These are phyloP conservation scores for Anaeramoeba ignava DNA, from an alignment of 78 protist genomes.

Conservation along the genomic window DNA sequence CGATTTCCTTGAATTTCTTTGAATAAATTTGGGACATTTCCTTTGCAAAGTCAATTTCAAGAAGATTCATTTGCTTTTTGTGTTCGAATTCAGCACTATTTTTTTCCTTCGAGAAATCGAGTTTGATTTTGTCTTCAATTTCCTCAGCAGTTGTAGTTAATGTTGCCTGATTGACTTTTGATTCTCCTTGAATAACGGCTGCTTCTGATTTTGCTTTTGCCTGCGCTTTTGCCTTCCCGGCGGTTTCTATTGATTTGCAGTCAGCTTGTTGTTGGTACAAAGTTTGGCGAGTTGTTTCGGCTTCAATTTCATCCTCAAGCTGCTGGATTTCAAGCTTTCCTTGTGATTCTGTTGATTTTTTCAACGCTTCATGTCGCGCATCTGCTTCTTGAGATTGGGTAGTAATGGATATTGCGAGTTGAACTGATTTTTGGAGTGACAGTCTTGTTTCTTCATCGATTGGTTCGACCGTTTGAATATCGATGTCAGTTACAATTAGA, in stretches of 20 bases:
- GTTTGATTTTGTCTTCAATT: constrained; percentile 34
- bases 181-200: constrained; percentile 42
- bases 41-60: constrained; percentile 33
- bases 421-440: constrained; percentile 67
- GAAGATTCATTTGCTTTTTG: constrained; percentile 17
- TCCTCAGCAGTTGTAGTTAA: constrained; percentile 29
- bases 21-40: constrained; percentile 41
- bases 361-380: constrained; percentile 67
- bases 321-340: constrained; percentile 59
- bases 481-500: constrained; percentile 68
- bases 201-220: constrained; percentile 77
- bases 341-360: constrained; percentile 49
- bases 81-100: constrained; percentile 6
- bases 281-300: constrained; percentile 39
- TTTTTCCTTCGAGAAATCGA: constrained; percentile 19
- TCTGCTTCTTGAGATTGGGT: constrained; percentile 69
- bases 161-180: constrained; percentile 48
- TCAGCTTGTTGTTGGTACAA: constrained; percentile 43
- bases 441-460: constrained; percentile 76
- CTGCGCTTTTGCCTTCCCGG: constrained; percentile 52
- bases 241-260: constrained; percentile 50
- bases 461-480: constrained; percentile 84
- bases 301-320: constrained; percentile 43
- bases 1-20: constrained; percentile 28
- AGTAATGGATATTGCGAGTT: constrained; percentile 72